A percentile compares a stretch with the other conserved stretches of the same genome.
Evolutionary conservation across 805 yeast genomes (phyloP).

Genomic region (Saturnispora diversa): DNA sequence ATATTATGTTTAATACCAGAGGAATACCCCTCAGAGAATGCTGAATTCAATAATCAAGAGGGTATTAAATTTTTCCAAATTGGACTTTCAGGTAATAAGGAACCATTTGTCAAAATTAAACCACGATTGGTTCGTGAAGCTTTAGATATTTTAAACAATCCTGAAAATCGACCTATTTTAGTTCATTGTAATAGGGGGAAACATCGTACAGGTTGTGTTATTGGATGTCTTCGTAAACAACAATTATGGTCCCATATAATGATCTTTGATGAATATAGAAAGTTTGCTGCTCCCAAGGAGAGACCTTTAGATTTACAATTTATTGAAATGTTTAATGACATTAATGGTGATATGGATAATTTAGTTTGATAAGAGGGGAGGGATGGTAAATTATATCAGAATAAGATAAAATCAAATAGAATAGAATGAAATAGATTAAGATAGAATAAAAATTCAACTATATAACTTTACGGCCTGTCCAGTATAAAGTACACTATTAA

Average conservation of each 20-base stretch:
- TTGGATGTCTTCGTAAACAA: constrained; percentile 81
- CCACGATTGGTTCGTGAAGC: constrained; percentile 69
- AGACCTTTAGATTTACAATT: constrained; percentile 94
- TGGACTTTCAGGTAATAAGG: constrained; percentile 93
- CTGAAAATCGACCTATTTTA: constrained; percentile 82
- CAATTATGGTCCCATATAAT: constrained; percentile 91
- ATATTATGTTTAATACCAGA: constrained; percentile 85
- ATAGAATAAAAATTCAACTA: background rate
- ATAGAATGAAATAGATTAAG: background rate
- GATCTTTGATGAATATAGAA: constrained; percentile 91
- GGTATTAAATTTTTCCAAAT: constrained; percentile 71
- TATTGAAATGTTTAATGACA: constrained; percentile 80
- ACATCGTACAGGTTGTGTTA: constrained; percentile 93
- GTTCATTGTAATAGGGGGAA: constrained; percentile 96
- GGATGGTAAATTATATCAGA: background rate
- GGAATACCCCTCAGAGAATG: constrained; percentile 75
- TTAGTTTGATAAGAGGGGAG: constrained; percentile 21
- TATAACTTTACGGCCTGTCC: constrained; percentile 31
- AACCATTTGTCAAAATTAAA: constrained; percentile 75
- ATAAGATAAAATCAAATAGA: too few relatives aligned
- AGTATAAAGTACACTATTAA: constrained; percentile 62
- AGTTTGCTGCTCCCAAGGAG: constrained; percentile 92
- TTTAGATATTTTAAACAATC: constrained; percentile 69
- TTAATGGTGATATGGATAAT: too few relatives aligned
- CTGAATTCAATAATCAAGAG: constrained; percentile 50